Percentiles rank a stretch among this genome's conserved stretches.
These are phyloP conservation scores for Crithidia fasciculata DNA, from an alignment of 208 protist species.

Conservation along the genomic window DNA sequence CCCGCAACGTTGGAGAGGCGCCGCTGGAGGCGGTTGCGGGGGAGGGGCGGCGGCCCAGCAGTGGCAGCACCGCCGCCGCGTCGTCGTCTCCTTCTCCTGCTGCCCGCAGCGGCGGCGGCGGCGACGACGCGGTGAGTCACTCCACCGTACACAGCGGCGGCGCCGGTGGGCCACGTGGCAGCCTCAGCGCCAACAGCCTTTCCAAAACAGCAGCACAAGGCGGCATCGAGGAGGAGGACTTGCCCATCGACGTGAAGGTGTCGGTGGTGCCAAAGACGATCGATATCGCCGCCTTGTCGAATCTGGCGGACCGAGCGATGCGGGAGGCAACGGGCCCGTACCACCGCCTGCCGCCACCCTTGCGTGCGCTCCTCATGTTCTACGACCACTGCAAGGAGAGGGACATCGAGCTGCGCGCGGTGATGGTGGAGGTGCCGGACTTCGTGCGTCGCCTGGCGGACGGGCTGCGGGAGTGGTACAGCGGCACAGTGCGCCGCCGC, in stretches of 20 bases:
- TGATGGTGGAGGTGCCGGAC: constrained; percentile 39
- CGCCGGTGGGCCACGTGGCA: too few relatives aligned
- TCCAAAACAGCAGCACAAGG: too few relatives aligned
- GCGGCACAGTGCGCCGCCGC: constrained; percentile 6
- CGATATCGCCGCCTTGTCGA: constrained; percentile 1
- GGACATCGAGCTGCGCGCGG: constrained; percentile 42
- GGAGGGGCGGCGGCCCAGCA: neutral
- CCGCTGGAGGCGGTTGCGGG: neutral
- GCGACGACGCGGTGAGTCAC: too few relatives aligned
- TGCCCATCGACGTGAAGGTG: constrained; percentile 19
- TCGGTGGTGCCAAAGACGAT: constrained; percentile 23
- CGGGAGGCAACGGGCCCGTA: constrained; percentile 7
- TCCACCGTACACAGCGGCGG: too few relatives aligned
- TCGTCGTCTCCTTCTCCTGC: neutral
- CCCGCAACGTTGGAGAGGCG: neutral
- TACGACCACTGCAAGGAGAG: constrained; percentile 52
- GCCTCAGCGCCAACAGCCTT: too few relatives aligned
- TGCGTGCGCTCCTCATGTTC: constrained; percentile 42
- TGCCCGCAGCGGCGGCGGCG: too few relatives aligned
- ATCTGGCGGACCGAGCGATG: neutral
- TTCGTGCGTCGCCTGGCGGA: constrained; percentile 38
- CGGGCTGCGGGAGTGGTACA: constrained; percentile 29
- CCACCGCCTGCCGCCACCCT: constrained; percentile 10
- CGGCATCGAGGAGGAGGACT: constrained; percentile 6
- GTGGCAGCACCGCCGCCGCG: neutral